These are phyloP conservation scores for Fusarium sp. DNA, from an alignment of 2,329 filamentous ascomycete genomes.

Conservation along the genomic window DNA sequence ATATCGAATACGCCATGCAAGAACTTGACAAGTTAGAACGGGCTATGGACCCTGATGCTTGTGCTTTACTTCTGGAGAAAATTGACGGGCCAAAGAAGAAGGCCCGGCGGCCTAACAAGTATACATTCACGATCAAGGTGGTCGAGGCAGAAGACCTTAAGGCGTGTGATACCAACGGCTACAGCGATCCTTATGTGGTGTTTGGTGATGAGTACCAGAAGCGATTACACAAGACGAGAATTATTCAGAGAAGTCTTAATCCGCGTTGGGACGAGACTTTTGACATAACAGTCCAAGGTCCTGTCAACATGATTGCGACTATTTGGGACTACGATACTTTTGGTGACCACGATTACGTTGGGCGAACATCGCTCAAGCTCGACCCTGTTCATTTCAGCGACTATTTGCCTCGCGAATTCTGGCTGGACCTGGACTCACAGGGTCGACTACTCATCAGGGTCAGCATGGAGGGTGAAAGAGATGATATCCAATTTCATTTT, in stretches of 20 bases:
- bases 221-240: slow-evolving; percentile 91
- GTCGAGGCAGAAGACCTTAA: slow-evolving; percentile 98
- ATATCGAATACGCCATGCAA: slow-evolving; percentile 93
- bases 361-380: slow-evolving; percentile 96
- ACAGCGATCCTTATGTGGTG: slow-evolving; percentile 96
- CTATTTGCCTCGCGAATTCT: slow-evolving; percentile 95
- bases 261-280: slow-evolving; percentile 98
- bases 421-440: slow-evolving; percentile 97
- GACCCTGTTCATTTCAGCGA: slow-evolving; percentile 98
- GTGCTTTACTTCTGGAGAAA: slow-evolving; percentile 82
- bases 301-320: slow-evolving; percentile 94
- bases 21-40: slow-evolving; percentile 92
- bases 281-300: slow-evolving; percentile 91
- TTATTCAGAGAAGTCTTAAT: slow-evolving; percentile 90
- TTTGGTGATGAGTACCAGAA: slow-evolving; percentile 98
- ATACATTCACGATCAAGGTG: slow-evolving; percentile 98
- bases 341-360: slow-evolving; percentile 97
- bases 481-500: slow-evolving; percentile 99
- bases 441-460: slow-evolving; percentile 89
- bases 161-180: slow-evolving; percentile 94
- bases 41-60: slow-evolving; percentile 90
- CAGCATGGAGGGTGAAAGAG: slow-evolving; percentile 98
- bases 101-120: slow-evolving; percentile 80
- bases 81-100: slow-evolving; percentile 77
- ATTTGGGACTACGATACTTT: slow-evolving; percentile 99